Conservation (phyloP, 169 alveolate genomes). For the Babesia caballi region DNA sequence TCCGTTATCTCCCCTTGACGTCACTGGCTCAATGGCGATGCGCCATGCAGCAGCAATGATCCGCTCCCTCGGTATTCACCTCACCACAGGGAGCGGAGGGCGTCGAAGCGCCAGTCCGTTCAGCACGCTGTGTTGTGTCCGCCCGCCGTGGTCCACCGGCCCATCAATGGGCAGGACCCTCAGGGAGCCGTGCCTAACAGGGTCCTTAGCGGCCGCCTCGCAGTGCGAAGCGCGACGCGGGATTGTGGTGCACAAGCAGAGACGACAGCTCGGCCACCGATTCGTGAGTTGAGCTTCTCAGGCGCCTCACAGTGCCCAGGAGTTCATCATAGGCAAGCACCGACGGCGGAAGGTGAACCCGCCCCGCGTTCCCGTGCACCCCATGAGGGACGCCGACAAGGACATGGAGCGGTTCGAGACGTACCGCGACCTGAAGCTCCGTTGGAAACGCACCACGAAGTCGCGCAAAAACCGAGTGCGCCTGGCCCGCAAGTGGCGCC, state of each 20-base stretch:
- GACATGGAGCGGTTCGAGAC: constrained; percentile 75
- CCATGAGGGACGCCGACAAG: constrained; percentile 74
- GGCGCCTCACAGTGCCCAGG: constrained; percentile 43
- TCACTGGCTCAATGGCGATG: not conserved
- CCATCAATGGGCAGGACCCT: too few species aligned
- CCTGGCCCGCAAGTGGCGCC: constrained; percentile 79
- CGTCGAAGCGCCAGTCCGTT: too few species aligned
- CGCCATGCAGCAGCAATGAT: not conserved
- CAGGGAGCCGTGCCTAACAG: too few species aligned
- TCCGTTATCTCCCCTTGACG: too few species aligned
- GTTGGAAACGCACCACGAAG: constrained; percentile 75
- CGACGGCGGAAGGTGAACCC: constrained; percentile 75
- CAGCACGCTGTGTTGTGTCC: too few species aligned
- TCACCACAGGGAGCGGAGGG: not conserved
- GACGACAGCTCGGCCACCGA: constrained; percentile 59
- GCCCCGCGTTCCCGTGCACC: constrained; percentile 81
- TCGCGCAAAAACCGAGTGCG: constrained; percentile 68
- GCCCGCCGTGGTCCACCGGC: too few species aligned
- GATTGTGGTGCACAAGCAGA: constrained; percentile 55
- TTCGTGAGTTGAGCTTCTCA: constrained; percentile 27
- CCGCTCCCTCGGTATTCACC: not conserved
- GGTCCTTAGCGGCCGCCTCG: not conserved
- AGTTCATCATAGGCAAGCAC: constrained; percentile 80
- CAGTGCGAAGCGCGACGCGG: constrained; percentile 1
- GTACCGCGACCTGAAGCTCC: constrained; percentile 71